phyloP scores from a whole-genome alignment of 257 asterid species.

The Oldenlandia corymbosa region DNA sequence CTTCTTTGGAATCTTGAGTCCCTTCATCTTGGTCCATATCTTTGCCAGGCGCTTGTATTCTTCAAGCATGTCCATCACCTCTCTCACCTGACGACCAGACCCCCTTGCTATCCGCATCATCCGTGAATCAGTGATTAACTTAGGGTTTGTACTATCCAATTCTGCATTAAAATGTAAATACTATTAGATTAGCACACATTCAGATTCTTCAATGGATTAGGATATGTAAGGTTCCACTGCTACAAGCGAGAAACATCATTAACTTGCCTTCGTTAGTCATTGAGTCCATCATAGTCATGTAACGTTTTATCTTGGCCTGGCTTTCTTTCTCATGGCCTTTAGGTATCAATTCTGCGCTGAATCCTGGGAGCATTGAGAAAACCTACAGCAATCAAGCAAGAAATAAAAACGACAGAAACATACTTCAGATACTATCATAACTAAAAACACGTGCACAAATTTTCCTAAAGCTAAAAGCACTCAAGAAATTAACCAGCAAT shows the following conservation, averaged over 20 bases:
- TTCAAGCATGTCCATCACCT: slow-evolving; percentile 91
- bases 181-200: not conserved
- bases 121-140: slow-evolving; percentile 80
- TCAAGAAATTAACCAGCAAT: not conserved
- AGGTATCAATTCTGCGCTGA: slow-evolving; percentile 88
- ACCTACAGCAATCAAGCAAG: slow-evolving; percentile 41
- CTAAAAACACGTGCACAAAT: not conserved
- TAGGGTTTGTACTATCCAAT: slow-evolving; percentile 84
- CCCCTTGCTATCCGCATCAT: slow-evolving; percentile 87
- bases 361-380: slow-evolving; percentile 96
- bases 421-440: too few relatives aligned
- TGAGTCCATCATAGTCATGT: slow-evolving; percentile 98
- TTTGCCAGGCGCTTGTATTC: slow-evolving; percentile 88
- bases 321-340: slow-evolving; percentile 91
- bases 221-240: not conserved
- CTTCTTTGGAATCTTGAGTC: slow-evolving; percentile 92
- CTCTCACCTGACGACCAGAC: slow-evolving; percentile 65
- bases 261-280: slow-evolving; percentile 91
- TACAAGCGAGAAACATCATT: not conserved
- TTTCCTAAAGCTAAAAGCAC: not conserved
- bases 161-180: slow-evolving; percentile 35
- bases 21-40: slow-evolving; percentile 97
- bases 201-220: not conserved
- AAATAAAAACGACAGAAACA: too few relatives aligned
- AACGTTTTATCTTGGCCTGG: slow-evolving; percentile 81